Evolutionary conservation across 768 basidiomycete species (phyloP), one percentile per base, ranked within the genome.

Genomic region (Pleurotus eryngii): DNA sequence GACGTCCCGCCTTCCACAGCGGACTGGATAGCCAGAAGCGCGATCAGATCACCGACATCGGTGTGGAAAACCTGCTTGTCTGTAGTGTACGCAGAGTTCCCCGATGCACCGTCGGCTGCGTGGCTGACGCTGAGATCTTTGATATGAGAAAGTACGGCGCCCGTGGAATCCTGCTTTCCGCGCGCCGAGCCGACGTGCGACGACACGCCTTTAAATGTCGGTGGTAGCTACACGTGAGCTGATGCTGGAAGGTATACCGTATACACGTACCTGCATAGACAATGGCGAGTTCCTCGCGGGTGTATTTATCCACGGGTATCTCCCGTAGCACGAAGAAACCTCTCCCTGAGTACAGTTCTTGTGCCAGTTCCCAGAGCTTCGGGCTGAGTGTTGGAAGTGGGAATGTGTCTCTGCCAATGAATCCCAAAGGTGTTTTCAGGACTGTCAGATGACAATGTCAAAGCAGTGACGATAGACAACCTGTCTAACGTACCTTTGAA

Each of bases 1-100:
- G 77, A 79, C 11, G 70, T 72, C 2, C 79, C 79, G 11, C 79
- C 79, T 49, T 75, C 72, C 26, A 71, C 74, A 6, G 79, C 76
- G 5, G 68, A 66, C 56, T 77, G 70, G 35, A 79, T 66, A 2
- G 76, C 74, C 55, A 79, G 68, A 27, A 79, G 65, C 4, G 76
- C 74, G 59, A 81, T 77, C 46, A 79, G 65, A 61, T 78, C 76
- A 0, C 79, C 78, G 37, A 74, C 69, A 57, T 79, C 78, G 1
- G 77, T 77, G 60, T 79, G 78, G 68, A 80, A 80, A 18, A 79
- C 77, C 60, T 79, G 78, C 58, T 75, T 77, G 65, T 79, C 77
- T 1, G 76, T 80, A 3, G 76, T 80, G 60, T 78, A 78, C 40
- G 77, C 78, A 8, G 76, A 70, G 51, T 75, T 74, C 6, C 76